These are phyloP conservation scores for Phytophthora nicotianae DNA, from an alignment of 352 stramenopile genomes.

Conservation along the genomic window DNA sequence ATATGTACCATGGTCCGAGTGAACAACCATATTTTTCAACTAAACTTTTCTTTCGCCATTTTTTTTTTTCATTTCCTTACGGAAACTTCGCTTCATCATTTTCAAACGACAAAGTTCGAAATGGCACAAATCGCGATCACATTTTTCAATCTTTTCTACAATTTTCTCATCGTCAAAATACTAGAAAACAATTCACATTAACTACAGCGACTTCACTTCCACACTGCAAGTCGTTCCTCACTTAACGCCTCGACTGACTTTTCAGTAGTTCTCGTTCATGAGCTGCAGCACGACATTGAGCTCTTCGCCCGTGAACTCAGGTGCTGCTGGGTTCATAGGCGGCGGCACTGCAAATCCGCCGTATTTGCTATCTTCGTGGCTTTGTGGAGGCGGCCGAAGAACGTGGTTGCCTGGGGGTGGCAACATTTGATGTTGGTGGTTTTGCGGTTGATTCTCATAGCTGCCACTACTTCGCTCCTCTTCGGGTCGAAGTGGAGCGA, in stretches of 20 bases:
- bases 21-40: not conserved
- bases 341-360: slow-evolving; percentile 54
- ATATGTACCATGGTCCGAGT: slow-evolving; percentile 13
- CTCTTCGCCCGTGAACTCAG: slow-evolving; percentile 80
- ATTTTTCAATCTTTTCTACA: slow-evolving; percentile 27
- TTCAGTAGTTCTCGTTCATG: slow-evolving; percentile 78
- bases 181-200: slow-evolving; percentile 31
- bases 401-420: slow-evolving; percentile 46
- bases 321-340: slow-evolving; percentile 68
- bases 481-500: slow-evolving; percentile 31
- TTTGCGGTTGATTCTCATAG: slow-evolving; percentile 33
- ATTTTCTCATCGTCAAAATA: slow-evolving; percentile 14
- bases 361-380: slow-evolving; percentile 50
- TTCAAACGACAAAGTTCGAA: too few relatives aligned
- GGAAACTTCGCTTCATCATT: too few relatives aligned
- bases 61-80: slow-evolving; percentile 7
- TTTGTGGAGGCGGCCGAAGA: slow-evolving; percentile 59
- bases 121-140: not conserved
- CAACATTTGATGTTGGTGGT: slow-evolving; percentile 36
- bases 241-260: not conserved
- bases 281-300: slow-evolving; percentile 79
- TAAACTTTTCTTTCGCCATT: too few relatives aligned
- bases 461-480: slow-evolving; percentile 33
- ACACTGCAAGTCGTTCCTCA: not conserved
- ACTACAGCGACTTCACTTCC: slow-evolving; percentile 12